phyloP scores from a whole-genome alignment of 2,329 filamentous ascomycete genomes.

The Talaromyces rugulosus region DNA sequence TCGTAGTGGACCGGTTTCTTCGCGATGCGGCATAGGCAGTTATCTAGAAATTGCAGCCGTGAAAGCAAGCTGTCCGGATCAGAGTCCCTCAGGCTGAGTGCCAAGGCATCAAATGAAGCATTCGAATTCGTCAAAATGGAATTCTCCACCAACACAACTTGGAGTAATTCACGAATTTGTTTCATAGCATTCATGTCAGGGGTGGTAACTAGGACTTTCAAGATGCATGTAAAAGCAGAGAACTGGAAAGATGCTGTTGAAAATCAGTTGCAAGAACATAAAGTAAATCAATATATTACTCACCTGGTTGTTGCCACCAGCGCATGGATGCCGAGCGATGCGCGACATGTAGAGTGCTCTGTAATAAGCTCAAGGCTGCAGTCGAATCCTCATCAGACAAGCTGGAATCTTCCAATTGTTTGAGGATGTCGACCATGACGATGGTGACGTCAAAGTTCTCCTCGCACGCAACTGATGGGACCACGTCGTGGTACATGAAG shows the following conservation, averaged over 20 bases:
- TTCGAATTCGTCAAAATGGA: constrained; percentile 30
- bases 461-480: constrained; percentile 73
- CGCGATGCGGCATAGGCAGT: constrained; percentile 72
- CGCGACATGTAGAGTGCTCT: constrained; percentile 77
- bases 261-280: constrained; percentile 13
- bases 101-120: constrained; percentile 33
- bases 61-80: constrained; percentile 27
- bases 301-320: constrained; percentile 75
- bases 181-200: constrained; percentile 27
- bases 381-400: constrained; percentile 48
- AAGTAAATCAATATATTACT: constrained; percentile 13
- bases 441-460: constrained; percentile 86
- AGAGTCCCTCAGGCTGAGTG: constrained; percentile 33
- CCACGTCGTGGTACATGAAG: constrained; percentile 76
- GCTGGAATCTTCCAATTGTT: constrained; percentile 50
- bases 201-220: constrained; percentile 33
- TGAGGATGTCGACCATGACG: constrained; percentile 65
- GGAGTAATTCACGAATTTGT: constrained; percentile 31
- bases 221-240: constrained; percentile 38
- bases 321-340: constrained; percentile 77
- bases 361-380: constrained; percentile 67
- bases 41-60: constrained; percentile 72
- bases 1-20: constrained; percentile 78
- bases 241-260: constrained; percentile 34
- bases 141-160: constrained; percentile 32